Base-by-base conservation (phyloP, 345 rosid species). In the Euclidium syriacum region DNA sequence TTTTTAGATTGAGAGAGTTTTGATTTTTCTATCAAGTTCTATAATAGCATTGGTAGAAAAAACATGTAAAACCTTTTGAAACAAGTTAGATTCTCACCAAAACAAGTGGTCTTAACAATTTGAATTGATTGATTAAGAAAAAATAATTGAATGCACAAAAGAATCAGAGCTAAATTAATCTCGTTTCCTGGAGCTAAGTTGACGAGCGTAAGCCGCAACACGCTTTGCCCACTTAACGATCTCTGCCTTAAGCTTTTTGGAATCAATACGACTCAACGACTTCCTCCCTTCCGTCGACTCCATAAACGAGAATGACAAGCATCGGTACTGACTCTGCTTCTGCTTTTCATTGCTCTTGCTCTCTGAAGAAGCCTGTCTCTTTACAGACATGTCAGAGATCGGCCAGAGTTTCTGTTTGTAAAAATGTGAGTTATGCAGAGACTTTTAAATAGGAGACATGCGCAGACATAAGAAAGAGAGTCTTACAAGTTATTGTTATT, bases 191-290 rank as follows among this genome's bases (percentile, higher is more conserved):
- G 75, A 57, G 60, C 95, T 89, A 43, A 89, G 83, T 73, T 92
- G 96, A 29, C 95, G 89, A 52, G 90, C 96, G 25, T 85, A 84
- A 2, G 71, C 74, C 4, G 69, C 98, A 1, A 89, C 95, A 46
- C 85, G 83, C 73, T 82, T 89, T 6, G 97, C 88, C 98, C 98
- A 92, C 64, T 84, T 85, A 33, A 34, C 72, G 48, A 92, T 92
- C 58, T 81, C 95, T 5, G 24, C 75, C 79, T 89, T 89, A 27
- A 92, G 63, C 81, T 82, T 83, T 39, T 58, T 68, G 0, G 97
- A 87, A 74, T 89, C 91, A 40, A 74, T 47, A 4, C 81, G 78
- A 16, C 32, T 63, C 56, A 89, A 70, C 9, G 94, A 74, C 4
- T 77, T 80, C 10, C 54, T 70, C 0, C 79, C 79, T 19, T 79